These are phyloP conservation scores for Thalassiosira livingstoniorum DNA, from an alignment of 352 stramenopile species.

Conservation along the genomic window DNA sequence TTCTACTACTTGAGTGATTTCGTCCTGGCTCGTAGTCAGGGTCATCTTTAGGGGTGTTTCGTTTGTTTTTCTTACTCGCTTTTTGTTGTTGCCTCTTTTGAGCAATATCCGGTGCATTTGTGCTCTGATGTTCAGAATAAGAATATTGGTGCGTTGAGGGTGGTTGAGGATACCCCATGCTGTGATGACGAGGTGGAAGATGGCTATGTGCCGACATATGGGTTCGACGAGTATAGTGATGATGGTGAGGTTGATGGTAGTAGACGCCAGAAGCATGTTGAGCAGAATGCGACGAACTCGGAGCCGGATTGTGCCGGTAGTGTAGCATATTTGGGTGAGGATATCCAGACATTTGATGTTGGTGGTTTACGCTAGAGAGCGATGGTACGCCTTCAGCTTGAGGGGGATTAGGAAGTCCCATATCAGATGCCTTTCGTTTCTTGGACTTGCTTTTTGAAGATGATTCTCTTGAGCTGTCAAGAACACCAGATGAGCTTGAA, in stretches of 20 bases:
- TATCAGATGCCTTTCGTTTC: constrained; percentile 34
- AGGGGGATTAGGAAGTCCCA: background rate
- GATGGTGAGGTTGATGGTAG: constrained; percentile 41
- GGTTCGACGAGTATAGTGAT: constrained; percentile 4
- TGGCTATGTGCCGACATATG: constrained; percentile 1
- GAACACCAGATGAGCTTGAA: constrained; percentile 47
- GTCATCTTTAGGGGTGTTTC: too few relatives aligned
- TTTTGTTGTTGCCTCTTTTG: background rate
- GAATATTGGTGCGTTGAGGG: constrained; percentile 32
- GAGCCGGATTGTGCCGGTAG: constrained; percentile 29
- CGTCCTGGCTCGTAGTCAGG: background rate
- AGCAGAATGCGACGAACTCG: background rate
- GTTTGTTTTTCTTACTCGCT: constrained; percentile 8
- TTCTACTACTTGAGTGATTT: too few relatives aligned
- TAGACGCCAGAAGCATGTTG: constrained; percentile 22
- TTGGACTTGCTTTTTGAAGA: constrained; percentile 40
- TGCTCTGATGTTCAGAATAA: background rate
- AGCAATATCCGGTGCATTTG: background rate
- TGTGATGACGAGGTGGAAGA: background rate
- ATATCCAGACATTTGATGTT: constrained; percentile 35
- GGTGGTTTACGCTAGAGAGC: background rate
- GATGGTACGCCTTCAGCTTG: background rate
- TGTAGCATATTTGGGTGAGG: constrained; percentile 46
- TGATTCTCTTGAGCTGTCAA: constrained; percentile 15
- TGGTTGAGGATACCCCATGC: background rate